Conservation (phyloP, 768 basidiomycete species). For the Pleurotus platypus region DNA sequence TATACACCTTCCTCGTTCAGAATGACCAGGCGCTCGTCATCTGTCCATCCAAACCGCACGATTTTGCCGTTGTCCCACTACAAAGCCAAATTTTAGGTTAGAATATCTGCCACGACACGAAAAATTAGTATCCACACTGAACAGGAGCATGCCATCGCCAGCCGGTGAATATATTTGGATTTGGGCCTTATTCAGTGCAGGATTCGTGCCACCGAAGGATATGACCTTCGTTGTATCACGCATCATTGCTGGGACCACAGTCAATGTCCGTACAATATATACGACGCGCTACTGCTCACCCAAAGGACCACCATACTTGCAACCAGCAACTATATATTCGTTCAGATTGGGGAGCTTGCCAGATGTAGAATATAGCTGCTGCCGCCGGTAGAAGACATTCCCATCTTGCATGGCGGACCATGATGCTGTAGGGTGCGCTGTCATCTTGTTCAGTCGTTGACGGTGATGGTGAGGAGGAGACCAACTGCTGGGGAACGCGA, state of each 20-base stretch:
- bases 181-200: constrained; percentile 68
- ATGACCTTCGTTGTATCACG: constrained; percentile 80
- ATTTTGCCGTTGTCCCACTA: constrained; percentile 93
- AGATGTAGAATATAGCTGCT: constrained; percentile 79
- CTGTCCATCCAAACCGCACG: constrained; percentile 79
- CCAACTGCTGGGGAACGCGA: not conserved
- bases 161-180: constrained; percentile 87
- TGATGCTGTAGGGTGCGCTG: constrained; percentile 71
- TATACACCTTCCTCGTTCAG: constrained; percentile 92
- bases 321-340: constrained; percentile 79
- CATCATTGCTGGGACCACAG: constrained; percentile 64
- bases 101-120: constrained; percentile 6
- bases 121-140: constrained; percentile 60
- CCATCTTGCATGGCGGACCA: constrained; percentile 94
- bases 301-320: constrained; percentile 85
- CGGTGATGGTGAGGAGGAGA: too few species aligned
- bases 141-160: constrained; percentile 63
- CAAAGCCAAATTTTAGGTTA: constrained; percentile 15
- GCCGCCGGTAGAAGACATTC: constrained; percentile 81
- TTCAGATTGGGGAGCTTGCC: constrained; percentile 76
- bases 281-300: constrained; percentile 42
- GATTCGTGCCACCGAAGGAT: constrained; percentile 55
- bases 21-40: constrained; percentile 77
- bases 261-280: constrained; percentile 4
- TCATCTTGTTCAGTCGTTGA: constrained; percentile 23